Base-by-base conservation (phyloP, 2,329 filamentous ascomycete genomes). In the Penicillium brasilianum region DNA sequence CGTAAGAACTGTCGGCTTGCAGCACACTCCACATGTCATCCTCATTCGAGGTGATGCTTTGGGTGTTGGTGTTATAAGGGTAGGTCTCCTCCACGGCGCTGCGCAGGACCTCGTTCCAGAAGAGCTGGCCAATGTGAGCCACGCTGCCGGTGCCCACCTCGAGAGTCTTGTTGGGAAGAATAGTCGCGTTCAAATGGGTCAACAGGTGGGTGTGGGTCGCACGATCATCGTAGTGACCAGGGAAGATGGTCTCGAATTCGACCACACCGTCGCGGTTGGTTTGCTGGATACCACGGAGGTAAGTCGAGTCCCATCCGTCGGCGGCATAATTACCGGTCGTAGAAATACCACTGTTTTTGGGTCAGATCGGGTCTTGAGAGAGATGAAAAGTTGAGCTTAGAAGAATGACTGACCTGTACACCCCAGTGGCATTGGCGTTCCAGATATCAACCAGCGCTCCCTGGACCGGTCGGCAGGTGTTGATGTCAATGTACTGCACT, bases 171-270 rank as follows among this genome's bases (percentile, higher is more conserved):
- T 82, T 82, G 43, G 74, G 68, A 41, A 80, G 74, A 22, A 78
- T 53, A 11, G 66, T 70, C 25, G 68, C 67, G 49, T 74, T 76
- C 50, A 73, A 60, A 55, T 85, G 82, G 2, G 80, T 78, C 57
- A 82, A 72, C 51, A 84, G 70, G 67, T 85, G 83, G 51, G 82
- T 82, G 72, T 85, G 83, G 1, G 73, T 77, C 1, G 82, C 75
- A 8, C 83, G 78, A 1, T 78, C 78, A 0, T 74, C 67, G 63
- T 82, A 83, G 69, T 82, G 80, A n/a, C 81, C 80, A 0, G 80
- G 81, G 70, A 82, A 74, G 51, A 76, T 74, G 10, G 81, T 84
- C 37, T 82, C 77, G 69, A 85, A 84, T 52, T 72, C 73, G 16
- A 80, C 80, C 13, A 84, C 79, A 41, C 83, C 83, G 46, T 83